Conservation (phyloP, 805 yeast species). For the Starmerella bacillaris region DNA sequence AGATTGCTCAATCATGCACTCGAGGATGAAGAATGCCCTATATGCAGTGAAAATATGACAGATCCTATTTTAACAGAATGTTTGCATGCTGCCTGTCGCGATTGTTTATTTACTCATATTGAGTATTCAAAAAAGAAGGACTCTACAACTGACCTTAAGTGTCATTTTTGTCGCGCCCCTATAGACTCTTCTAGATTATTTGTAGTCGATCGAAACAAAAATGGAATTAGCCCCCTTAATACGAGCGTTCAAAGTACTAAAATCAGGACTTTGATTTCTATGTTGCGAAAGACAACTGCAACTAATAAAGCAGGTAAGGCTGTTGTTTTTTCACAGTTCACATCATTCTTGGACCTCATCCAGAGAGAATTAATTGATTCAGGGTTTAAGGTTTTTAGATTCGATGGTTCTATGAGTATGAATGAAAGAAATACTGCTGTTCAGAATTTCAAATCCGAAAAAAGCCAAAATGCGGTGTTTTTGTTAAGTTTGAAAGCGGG, state of each 20-base stretch:
- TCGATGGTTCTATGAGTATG: constrained; percentile 65
- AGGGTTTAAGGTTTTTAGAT: constrained; percentile 43
- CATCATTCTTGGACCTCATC: constrained; percentile 60
- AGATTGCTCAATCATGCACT: constrained; percentile 19
- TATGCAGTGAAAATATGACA: constrained; percentile 56
- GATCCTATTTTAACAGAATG: constrained; percentile 54
- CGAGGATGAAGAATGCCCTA: constrained; percentile 51
- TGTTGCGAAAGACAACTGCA: constrained; percentile 30
- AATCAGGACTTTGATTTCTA: constrained; percentile 7
- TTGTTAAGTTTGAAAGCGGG: constrained; percentile 76
- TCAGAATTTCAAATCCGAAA: constrained; percentile 30
- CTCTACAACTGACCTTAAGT: constrained; percentile 27
- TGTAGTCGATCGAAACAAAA: constrained; percentile 22
- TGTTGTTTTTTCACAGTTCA: constrained; percentile 82
- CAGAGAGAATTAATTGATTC: constrained; percentile 37
- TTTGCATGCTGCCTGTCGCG: constrained; percentile 61
- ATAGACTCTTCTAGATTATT: constrained; percentile 36
- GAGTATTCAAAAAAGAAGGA: constrained; percentile 40
- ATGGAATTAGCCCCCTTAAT: constrained; percentile 20
- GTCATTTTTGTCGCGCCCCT: constrained; percentile 58
- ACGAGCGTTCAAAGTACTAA: constrained; percentile 20
- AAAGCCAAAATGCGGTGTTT: constrained; percentile 30
- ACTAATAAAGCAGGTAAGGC: constrained; percentile 43
- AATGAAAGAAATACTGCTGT: constrained; percentile 47
- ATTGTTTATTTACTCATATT: constrained; percentile 57